Evolutionary conservation across 2,329 filamentous ascomycete species (phyloP), one percentile per base, ranked within the genome.

Genomic region (Malbranchea zuffiana): DNA sequence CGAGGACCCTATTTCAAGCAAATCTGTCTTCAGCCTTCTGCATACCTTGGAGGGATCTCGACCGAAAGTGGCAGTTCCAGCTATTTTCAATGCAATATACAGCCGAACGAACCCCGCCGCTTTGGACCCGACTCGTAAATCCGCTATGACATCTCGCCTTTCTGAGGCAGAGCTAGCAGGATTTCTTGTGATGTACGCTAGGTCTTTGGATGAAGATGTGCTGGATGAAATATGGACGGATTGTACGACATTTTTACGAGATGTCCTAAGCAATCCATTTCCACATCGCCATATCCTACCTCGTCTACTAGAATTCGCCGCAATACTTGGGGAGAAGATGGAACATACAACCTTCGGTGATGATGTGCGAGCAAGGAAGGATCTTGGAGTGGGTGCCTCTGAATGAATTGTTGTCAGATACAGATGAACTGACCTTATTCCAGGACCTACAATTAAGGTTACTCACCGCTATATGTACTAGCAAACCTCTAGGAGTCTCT

Each of bases 191-290:
- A 82, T 90, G 44, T 98, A 98, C 57, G 80, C 86, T 0, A 75
- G 75, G 19, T 90, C 87, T 0, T 68, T 96, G 8, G 90, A 98
- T 52, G 90, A 98, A 51, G 90, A 98, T 63, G 82, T 90, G 11
- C 88, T 95, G 72, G 90, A 98, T 51, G 90, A 98, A 60, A 94
- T 98, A 32, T 98, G 90, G 90, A 72, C 78, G 26, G 88, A 98
- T 55, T 98, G 88, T 56, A 85, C 87, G 51, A 75, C 80, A 0
- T 98, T 98, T 57, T 60, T 96, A 42, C 81, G 78, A 45, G 92
- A 98, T 54, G 73, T 98, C 18, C 69, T 98, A 18, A 78, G 80
- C 16, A 98, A 98, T 52, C 92, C 90, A 1, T 85, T 98, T 51
- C 90, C 90, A 2, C 88, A 98, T 61, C 73, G 90, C 39, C 87